Evolutionary conservation across 768 basidiomycete genomes (phyloP), one percentile per base, ranked within the genome.

Genomic region (Termitomyces sp.): DNA sequence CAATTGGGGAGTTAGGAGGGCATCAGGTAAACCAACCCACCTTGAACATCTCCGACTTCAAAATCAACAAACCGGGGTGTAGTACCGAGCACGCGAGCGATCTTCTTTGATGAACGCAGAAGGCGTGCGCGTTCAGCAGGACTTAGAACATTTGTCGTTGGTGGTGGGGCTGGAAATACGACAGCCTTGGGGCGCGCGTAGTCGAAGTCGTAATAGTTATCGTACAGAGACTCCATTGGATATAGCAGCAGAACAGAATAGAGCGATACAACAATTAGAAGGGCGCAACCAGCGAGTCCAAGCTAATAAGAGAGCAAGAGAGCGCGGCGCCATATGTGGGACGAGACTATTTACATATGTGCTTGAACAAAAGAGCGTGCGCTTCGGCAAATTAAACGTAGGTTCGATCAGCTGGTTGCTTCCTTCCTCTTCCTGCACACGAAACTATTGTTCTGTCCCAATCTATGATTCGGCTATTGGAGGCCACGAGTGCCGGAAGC

Each of bases 41-140:
- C 65, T 47, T 55, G 42, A 17, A 22, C 32, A 26, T 52, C 9
- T 19, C 54, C 24, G 26, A 51, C 43, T 28, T 57, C 43, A 35
- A 53, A 61, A 24, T 86, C 83, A 11, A 81, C 58, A 32, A 85
- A 70, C 55, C 77, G 81, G n/a, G 84, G 85, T 15, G 82, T 78
- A 19, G 75, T 71, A 12, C 85, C 85, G 11, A 87, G 69, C 11
- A 87, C 66, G 44, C 80, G 77, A 21, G 77, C 77, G 21, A 87
- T 74, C 69, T 85, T 87, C 61, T 76, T 79, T 21, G 82, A 77
- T 24, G 78, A 77, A 28, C 82, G 80, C 30, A 83, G 62, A 22
- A 87, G 75, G 51, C 80, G 80, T 9, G 73, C 64, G n/a, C 83
- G 78, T 65, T 85, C 79, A 22, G 73, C 62, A 1, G 74, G 58